Evolutionary conservation across 306 rosid species (phyloP).

Genomic region (Vigna radiata): DNA sequence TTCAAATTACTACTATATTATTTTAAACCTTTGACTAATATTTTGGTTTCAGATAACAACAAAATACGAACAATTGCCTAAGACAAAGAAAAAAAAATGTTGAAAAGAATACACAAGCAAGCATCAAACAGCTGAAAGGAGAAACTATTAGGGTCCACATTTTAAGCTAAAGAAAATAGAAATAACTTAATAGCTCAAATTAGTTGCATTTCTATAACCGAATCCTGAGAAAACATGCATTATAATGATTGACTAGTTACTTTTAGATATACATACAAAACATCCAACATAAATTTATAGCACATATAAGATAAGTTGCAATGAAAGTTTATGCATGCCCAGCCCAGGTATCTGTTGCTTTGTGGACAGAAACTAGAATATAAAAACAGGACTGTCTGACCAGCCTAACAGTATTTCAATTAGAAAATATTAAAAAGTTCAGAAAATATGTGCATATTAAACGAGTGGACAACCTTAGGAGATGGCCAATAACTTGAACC

Average conservation of each 20-base stretch:
- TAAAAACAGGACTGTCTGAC: neutral
- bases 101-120: no score
- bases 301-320: neutral
- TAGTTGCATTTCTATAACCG: no score
- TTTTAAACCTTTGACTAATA: no score
- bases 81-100: no score
- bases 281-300: neutral
- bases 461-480: neutral
- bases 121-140: no score
- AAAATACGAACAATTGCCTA: no score
- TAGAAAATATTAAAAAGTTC: neutral
- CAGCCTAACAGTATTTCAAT: neutral
- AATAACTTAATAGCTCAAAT: no score
- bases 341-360: neutral
- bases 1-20: no score
- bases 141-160: no score
- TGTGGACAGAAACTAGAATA: neutral
- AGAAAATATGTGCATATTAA: neutral
- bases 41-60: no score
- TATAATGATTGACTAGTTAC: neutral
- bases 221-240: neutral
- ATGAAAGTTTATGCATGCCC: neutral
- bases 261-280: neutral
- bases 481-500: neutral
- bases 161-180: no score